Evolutionary conservation across 257 asterid genomes (phyloP).

Genomic region (Cinchona pubescens): DNA sequence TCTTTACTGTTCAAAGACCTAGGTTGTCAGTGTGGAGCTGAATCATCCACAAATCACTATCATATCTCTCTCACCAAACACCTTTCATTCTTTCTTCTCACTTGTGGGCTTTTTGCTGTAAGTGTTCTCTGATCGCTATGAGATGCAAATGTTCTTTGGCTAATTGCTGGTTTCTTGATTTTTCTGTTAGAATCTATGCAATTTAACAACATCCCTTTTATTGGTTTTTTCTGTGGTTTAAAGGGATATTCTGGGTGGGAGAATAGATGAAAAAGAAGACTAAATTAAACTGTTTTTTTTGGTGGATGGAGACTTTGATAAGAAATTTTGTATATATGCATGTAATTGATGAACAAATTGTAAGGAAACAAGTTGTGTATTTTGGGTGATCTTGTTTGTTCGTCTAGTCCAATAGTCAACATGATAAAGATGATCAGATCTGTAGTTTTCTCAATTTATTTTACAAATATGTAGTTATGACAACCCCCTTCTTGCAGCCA

Average conservation of each 20-base stretch:
- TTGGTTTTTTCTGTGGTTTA: background rate
- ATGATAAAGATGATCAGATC: background rate
- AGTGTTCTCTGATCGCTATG: background rate
- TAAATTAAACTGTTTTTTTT: background rate
- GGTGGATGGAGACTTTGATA: background rate
- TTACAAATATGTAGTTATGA: background rate
- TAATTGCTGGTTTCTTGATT: background rate
- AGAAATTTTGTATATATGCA: background rate
- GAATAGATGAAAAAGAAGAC: too few relatives aligned
- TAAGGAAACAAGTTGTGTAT: background rate
- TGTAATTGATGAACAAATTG: background rate
- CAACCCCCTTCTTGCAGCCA: background rate
- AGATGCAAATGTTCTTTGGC: background rate
- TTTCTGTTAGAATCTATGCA: background rate
- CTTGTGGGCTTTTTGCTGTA: slow-evolving; percentile 1
- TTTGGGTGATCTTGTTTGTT: background rate
- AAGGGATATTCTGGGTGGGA: background rate
- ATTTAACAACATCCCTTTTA: background rate
- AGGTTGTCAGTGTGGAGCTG: slow-evolving; percentile 7
- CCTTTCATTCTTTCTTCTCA: background rate
- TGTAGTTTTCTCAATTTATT: background rate
- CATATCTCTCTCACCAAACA: background rate
- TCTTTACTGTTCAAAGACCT: background rate
- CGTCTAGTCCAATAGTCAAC: background rate
- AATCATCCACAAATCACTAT: background rate